Conservation (phyloP, 2,329 filamentous ascomycete species). For the Diplodia scrobiculata region DNA sequence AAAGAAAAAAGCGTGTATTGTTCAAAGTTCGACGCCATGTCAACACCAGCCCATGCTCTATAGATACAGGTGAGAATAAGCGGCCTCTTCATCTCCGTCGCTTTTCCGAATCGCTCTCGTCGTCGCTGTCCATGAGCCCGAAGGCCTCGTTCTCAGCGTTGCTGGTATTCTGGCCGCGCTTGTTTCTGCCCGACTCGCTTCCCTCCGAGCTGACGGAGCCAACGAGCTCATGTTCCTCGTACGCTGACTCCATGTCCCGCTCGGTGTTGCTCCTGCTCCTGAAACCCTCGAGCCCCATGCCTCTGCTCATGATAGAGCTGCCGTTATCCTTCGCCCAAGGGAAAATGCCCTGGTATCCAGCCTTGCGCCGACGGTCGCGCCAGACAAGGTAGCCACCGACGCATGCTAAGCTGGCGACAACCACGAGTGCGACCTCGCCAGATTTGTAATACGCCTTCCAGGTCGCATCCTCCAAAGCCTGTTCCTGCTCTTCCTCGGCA, state of each 20-base stretch:
- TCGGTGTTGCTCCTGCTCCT: constrained; percentile 45
- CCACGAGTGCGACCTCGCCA: constrained; percentile 79
- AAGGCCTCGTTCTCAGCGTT: constrained; percentile 39
- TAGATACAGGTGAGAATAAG: neutral
- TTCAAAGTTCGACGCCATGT: neutral
- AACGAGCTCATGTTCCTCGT: constrained; percentile 64
- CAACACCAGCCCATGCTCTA: constrained; percentile 18
- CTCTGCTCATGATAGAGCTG: constrained; percentile 48
- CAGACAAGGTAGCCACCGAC: constrained; percentile 74
- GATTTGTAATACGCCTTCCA: constrained; percentile 88
- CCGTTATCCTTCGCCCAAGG: constrained; percentile 40
- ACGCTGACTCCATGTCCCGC: constrained; percentile 62
- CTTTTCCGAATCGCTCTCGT: constrained; percentile 27
- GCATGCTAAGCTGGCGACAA: constrained; percentile 72
- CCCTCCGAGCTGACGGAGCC: constrained; percentile 48
- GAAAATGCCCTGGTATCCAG: constrained; percentile 50
- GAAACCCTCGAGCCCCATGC: constrained; percentile 54
- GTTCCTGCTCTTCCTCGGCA: constrained; percentile 66
- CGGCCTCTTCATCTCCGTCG: constrained; percentile 3
- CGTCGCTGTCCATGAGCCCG: constrained; percentile 22
- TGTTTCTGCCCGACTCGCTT: constrained; percentile 34
- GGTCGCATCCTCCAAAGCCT: constrained; percentile 78
- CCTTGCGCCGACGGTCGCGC: constrained; percentile 55
- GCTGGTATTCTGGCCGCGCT: constrained; percentile 34
- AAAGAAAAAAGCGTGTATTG: neutral